Base-by-base conservation (phyloP, 116 monocot genomes). In the Posidonia oceanica region DNA sequence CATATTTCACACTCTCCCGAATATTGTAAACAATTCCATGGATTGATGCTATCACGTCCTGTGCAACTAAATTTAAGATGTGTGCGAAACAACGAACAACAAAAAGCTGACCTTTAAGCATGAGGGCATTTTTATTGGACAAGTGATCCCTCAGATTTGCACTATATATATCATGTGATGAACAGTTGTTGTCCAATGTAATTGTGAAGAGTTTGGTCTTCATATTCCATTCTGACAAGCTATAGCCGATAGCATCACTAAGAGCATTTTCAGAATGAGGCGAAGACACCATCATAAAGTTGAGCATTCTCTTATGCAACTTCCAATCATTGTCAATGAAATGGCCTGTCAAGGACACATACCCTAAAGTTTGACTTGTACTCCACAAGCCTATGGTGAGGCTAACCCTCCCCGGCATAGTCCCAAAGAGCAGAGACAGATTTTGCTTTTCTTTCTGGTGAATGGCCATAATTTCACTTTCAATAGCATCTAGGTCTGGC, bases 401-500 rank as follows among this genome's bases (percentile, higher is more conserved):
- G 63, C 72, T 64, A 18, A 81, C 68, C 22, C 69, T 65, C 52
- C 96, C 96, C 41, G 89, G 85, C 61, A 96, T 70, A 71, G 66
- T 68, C 23, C 75, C 71, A 69, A 89, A 83, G 38, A 79, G 75
- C 38, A 85, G 76, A 69, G 81, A 48, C 10, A 96, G 75, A 69
- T 69, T 82, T 8, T 83, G 74, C 63, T 89, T 88, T 74, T 91
- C 96, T 59, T 79, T 86, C 64, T 87, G 84, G 80, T 87, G 86
- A 58, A 96, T 75, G n/a, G 78, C 69, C 53, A 89, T 68, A 54
- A 91, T 62, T 42, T 96, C 91, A 38, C 56, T 70, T 72, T 91
- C 85, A 61, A 96, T 83, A 40, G 76, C 65, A 14, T 62, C 62
- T 15, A 85, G 75, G 72, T 78, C 84, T 56, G 78, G 66, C 75